Percentiles rank a stretch among this genome's conserved stretches.
Evolutionary conservation across 345 rosid species (phyloP).

Genomic region (Iberis pinnata): DNA sequence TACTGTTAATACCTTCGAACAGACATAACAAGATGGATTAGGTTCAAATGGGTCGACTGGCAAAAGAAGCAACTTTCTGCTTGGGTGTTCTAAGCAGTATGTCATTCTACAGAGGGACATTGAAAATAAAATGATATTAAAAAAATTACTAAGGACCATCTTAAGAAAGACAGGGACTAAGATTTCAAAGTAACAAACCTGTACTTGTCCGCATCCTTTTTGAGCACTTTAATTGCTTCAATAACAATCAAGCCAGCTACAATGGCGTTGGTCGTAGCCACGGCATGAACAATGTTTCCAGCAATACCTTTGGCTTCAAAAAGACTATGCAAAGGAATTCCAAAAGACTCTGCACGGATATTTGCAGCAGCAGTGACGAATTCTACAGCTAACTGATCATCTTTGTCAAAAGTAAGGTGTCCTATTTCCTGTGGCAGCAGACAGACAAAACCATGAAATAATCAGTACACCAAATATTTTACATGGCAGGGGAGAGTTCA

Average conservation of each 20-base stretch:
- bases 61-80: conserved; percentile 87
- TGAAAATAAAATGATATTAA: conserved; percentile 7
- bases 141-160: neutral
- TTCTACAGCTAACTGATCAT: conserved; percentile 97
- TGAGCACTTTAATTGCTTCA: conserved; percentile 93
- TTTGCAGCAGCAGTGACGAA: conserved; percentile 98
- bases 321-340: conserved; percentile 88
- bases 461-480: neutral
- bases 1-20: conserved; percentile 64
- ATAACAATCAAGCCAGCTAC: conserved; percentile 93
- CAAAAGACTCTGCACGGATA: conserved; percentile 89
- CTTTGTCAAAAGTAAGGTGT: conserved; percentile 87
- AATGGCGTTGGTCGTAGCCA: conserved; percentile 95
- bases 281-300: conserved; percentile 96
- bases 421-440: conserved; percentile 65
- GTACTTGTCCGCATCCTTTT: conserved; percentile 51
- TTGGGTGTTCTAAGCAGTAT: conserved; percentile 84
- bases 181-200: conserved; percentile 59
- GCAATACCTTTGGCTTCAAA: conserved; percentile 99
- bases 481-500: conserved; percentile 5
- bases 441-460: conserved; percentile 6
- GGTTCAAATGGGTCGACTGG: conserved; percentile 94
- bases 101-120: conserved; percentile 59
- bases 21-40: conserved; percentile 86
- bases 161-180: neutral